Evolutionary conservation across 352 stramenopile species (phyloP).

Genomic region (Globisporangium mamillatum): DNA sequence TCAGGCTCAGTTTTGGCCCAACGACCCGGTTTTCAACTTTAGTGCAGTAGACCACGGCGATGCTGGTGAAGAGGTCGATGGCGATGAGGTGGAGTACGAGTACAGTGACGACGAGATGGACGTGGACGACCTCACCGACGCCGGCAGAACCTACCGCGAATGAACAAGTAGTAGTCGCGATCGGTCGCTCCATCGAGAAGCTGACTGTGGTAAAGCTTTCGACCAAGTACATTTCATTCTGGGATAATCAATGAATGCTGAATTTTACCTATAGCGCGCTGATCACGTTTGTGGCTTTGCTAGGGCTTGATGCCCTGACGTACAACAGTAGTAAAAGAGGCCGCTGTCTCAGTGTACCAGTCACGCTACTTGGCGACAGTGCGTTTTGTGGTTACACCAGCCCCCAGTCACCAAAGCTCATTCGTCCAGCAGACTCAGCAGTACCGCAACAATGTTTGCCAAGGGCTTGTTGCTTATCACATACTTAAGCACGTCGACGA

Average conservation of each 20-base stretch:
- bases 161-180: not conserved
- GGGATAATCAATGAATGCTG: no score
- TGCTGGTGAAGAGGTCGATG: not conserved
- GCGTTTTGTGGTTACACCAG: no score
- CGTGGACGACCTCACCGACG: not conserved
- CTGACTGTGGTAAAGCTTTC: no score
- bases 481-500: not conserved
- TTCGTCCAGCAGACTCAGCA: not conserved
- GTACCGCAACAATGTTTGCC: not conserved
- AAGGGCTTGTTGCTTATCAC: not conserved
- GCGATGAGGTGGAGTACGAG: conserved; percentile 1
- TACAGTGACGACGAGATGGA: conserved; percentile 1
- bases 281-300: no score
- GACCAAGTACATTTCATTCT: no score
- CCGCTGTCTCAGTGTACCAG: no score
- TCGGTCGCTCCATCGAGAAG: no score
- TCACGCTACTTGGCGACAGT: no score
- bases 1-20: not conserved
- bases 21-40: not conserved
- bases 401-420: no score
- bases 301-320: no score
- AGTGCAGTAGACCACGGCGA: not conserved
- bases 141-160: not conserved
- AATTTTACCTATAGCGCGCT: no score
- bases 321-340: no score